Conservation (phyloP, 1,284 basidiomycete species). For the Abortiporus biennis region DNA sequence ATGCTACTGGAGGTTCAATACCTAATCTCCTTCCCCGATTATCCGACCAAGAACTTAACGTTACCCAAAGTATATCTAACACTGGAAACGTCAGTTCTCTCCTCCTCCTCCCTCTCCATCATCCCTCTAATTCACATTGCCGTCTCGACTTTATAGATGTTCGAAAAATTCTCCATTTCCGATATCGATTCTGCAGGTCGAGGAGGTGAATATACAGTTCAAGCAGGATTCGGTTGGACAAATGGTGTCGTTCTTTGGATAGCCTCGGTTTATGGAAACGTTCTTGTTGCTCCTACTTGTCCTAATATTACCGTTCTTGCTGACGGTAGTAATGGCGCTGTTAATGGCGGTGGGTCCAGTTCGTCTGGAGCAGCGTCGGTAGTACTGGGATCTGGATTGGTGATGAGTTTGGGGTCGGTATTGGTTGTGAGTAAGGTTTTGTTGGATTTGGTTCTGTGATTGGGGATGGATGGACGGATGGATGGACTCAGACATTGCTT, state of each 20-base stretch:
- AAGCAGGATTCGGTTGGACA: constrained; percentile 88
- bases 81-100: constrained; percentile 57
- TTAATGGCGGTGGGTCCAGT: neutral
- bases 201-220: constrained; percentile 84
- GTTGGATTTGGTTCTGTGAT: neutral
- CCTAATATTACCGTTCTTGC: constrained; percentile 37
- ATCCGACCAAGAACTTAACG: constrained; percentile 66
- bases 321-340: neutral
- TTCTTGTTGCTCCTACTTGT: constrained; percentile 62
- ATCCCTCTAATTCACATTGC: neutral
- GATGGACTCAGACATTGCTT: neutral
- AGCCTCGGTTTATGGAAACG: constrained; percentile 62
- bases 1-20: constrained; percentile 80
- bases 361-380: no score
- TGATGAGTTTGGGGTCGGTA: neutral
- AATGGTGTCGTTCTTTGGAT: constrained; percentile 81
- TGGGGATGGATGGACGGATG: neutral
- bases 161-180: constrained; percentile 77
- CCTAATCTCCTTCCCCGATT: constrained; percentile 62
- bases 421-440: neutral
- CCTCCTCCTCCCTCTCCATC: constrained; percentile 7
- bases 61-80: constrained; percentile 63
- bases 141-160: constrained; percentile 58
- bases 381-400: neutral
- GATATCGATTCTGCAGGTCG: constrained; percentile 81